Conservation (phyloP, 2,329 filamentous ascomycete genomes). For the Trichoderma hamatum region DNA sequence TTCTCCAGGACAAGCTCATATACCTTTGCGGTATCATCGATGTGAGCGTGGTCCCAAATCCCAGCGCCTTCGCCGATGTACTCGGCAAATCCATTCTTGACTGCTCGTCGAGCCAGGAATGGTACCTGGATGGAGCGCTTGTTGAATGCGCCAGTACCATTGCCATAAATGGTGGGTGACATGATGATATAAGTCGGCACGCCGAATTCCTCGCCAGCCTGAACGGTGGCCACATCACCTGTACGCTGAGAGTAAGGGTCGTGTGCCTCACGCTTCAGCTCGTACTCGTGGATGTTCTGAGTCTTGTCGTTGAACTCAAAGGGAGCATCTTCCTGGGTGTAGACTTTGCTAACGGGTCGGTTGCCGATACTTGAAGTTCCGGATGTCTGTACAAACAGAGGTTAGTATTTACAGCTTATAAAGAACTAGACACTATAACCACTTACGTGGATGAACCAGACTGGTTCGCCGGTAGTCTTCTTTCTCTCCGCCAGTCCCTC, state of each 20-base stretch:
- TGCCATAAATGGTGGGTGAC: conserved; percentile 52
- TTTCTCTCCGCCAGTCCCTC: conserved; percentile 46
- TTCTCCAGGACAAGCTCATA: conserved; percentile 44
- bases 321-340: conserved; percentile 34
- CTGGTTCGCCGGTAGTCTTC: conserved; percentile 39
- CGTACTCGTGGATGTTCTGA: conserved; percentile 48
- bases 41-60: conserved; percentile 49
- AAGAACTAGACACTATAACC: not conserved
- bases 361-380: conserved; percentile 51
- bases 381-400: conserved; percentile 37
- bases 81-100: conserved; percentile 32
- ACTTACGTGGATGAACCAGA: conserved; percentile 46
- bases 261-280: conserved; percentile 41
- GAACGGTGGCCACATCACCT: conserved; percentile 48
- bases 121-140: conserved; percentile 44
- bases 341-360: conserved; percentile 41
- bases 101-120: conserved; percentile 37
- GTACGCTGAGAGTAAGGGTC: conserved; percentile 48
- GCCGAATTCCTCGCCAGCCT: conserved; percentile 42
- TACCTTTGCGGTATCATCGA: conserved; percentile 47
- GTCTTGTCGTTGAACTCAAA: conserved; percentile 46
- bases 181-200: conserved; percentile 52
- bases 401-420: not conserved
- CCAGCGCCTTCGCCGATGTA: conserved; percentile 43
- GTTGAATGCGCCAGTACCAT: conserved; percentile 48